Evolutionary conservation across 2,329 filamentous ascomycete genomes (phyloP).

Genomic region (Davidsoniella eucalypti): DNA sequence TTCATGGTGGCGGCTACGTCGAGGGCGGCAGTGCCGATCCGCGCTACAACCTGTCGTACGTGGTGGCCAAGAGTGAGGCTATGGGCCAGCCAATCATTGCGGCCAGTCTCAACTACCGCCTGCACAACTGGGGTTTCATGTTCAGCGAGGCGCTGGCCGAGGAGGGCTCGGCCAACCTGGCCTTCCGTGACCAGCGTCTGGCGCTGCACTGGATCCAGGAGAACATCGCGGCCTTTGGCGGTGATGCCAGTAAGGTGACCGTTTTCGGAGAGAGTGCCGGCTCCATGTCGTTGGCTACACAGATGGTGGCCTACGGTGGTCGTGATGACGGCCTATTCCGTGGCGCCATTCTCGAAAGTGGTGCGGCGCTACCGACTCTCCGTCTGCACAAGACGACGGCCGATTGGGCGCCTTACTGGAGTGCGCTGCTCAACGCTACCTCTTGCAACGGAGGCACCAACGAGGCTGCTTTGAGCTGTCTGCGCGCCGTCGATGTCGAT

Average conservation of each 20-base stretch:
- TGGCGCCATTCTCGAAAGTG: slow-evolving; percentile 33
- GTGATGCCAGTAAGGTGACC: slow-evolving; percentile 29
- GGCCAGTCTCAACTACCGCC: slow-evolving; percentile 31
- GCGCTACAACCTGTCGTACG: slow-evolving; percentile 43
- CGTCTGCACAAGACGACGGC: slow-evolving; percentile 11
- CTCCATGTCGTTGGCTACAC: slow-evolving; percentile 30
- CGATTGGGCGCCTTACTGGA: slow-evolving; percentile 20
- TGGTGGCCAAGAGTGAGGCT: slow-evolving; percentile 28
- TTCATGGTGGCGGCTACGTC: slow-evolving; percentile 24
- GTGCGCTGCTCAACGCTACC: slow-evolving; percentile 15
- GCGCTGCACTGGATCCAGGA: slow-evolving; percentile 34
- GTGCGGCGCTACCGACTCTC: slow-evolving; percentile 21
- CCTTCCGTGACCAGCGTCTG: slow-evolving; percentile 32
- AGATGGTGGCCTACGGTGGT: slow-evolving; percentile 35
- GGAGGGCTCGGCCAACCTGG: slow-evolving; percentile 32
- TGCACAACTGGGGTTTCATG: slow-evolving; percentile 36
- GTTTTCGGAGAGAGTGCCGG: slow-evolving; percentile 39
- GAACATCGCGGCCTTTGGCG: slow-evolving; percentile 33
- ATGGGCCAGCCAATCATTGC: slow-evolving; percentile 30
- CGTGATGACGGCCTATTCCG: slow-evolving; percentile 37
- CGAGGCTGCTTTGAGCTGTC: slow-evolving; percentile 18
- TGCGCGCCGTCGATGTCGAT: slow-evolving; percentile 19
- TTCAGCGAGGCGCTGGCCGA: slow-evolving; percentile 25
- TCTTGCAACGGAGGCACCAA: slow-evolving; percentile 15
- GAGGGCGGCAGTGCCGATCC: slow-evolving; percentile 26